Evolutionary conservation across 805 yeast genomes (phyloP).

Genomic region (Starmerella tilneyi): DNA sequence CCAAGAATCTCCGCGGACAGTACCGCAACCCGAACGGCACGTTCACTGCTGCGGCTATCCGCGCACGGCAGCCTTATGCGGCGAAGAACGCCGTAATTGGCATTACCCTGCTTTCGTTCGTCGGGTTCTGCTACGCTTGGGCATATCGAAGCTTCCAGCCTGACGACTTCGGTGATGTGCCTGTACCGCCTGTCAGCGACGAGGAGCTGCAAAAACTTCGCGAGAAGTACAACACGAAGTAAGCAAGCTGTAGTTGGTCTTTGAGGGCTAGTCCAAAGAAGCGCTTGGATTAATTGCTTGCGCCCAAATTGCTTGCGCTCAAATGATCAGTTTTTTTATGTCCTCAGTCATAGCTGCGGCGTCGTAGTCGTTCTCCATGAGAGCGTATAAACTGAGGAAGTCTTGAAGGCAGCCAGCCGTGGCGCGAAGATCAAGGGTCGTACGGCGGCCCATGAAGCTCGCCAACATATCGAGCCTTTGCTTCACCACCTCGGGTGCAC

Average conservation of each 20-base stretch:
- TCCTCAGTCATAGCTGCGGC: slow-evolving; percentile 13
- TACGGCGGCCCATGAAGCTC: slow-evolving; percentile 54
- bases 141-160: slow-evolving; percentile 30
- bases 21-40: slow-evolving; percentile 62
- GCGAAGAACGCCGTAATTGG: slow-evolving; percentile 62
- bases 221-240: slow-evolving; percentile 13
- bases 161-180: slow-evolving; percentile 86
- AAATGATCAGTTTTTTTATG: slow-evolving; percentile 7
- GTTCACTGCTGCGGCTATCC: slow-evolving; percentile 86
- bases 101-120: slow-evolving; percentile 48
- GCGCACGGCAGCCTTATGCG: slow-evolving; percentile 84
- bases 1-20: slow-evolving; percentile 16
- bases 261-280: too few relatives aligned
- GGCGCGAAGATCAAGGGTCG: slow-evolving; percentile 67
- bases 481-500: slow-evolving; percentile 32
- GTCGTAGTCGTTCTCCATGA: slow-evolving; percentile 70
- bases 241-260: not conserved
- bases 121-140: slow-evolving; percentile 49
- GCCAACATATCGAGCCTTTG: slow-evolving; percentile 47
- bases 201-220: slow-evolving; percentile 62
- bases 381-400: slow-evolving; percentile 64
- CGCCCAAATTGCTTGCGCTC: not conserved
- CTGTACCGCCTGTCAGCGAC: slow-evolving; percentile 83
- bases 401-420: slow-evolving; percentile 79
- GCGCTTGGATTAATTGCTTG: too few relatives aligned